Evolutionary conservation across 2,329 filamentous ascomycete species (phyloP).

Genomic region (Stylonectria norvegica): DNA sequence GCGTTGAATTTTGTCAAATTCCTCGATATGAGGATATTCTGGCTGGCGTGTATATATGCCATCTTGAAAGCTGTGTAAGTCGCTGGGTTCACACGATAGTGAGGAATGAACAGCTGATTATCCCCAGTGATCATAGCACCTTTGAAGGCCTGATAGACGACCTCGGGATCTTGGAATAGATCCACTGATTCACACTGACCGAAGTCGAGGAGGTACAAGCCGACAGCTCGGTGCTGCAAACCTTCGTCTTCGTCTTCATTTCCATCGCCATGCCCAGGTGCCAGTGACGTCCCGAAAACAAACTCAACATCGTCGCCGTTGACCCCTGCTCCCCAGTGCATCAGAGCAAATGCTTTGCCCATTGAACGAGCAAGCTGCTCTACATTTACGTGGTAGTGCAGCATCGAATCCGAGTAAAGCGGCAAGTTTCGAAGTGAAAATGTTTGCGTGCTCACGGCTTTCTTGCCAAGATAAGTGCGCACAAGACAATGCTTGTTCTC

Average conservation of each 20-base stretch:
- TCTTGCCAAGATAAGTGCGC: conserved; percentile 16
- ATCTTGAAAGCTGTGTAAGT: conserved; percentile 15
- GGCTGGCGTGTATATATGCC: conserved; percentile 15
- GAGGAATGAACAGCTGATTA: conserved; percentile 23
- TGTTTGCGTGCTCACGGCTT: neutral
- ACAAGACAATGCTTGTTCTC: conserved; percentile 22
- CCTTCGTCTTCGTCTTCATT: neutral
- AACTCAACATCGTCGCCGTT: conserved; percentile 23
- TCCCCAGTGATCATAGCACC: conserved; percentile 23
- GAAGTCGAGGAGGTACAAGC: conserved; percentile 21
- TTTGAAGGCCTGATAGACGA: conserved; percentile 22
- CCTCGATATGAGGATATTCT: conserved; percentile 11
- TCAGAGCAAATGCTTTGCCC: conserved; percentile 19
- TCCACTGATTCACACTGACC: conserved; percentile 21
- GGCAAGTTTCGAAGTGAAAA: conserved; percentile 11
- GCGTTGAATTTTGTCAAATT: conserved; percentile 12
- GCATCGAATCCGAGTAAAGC: conserved; percentile 8
- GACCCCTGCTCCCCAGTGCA: conserved; percentile 23
- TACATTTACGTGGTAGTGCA: conserved; percentile 8
- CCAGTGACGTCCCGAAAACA: conserved; percentile 12
- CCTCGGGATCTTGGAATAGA: conserved; percentile 4
- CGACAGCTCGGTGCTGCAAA: conserved; percentile 10
- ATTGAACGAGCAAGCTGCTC: conserved; percentile 11
- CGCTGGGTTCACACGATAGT: conserved; percentile 10
- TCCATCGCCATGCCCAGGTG: no score